Evolutionary conservation across 2,329 filamentous ascomycete species (phyloP).

Genomic region (Penicillium sp.): DNA sequence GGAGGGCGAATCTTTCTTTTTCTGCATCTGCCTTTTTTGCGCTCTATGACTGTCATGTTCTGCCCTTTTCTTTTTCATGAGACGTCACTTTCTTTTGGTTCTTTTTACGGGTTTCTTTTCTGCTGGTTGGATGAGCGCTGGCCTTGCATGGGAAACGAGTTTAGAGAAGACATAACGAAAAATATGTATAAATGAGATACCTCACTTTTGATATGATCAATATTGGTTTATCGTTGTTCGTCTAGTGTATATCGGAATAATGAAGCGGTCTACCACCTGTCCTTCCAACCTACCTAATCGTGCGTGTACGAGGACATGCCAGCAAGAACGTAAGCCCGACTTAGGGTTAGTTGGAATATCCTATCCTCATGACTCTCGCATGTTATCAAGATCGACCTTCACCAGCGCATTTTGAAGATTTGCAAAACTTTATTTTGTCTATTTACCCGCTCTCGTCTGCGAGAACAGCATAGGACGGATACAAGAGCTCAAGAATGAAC

Average conservation of each 20-base stretch:
- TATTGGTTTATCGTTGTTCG: neutral
- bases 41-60: slow-evolving; percentile 27
- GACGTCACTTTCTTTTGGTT: slow-evolving; percentile 16
- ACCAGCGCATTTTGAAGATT: slow-evolving; percentile 15
- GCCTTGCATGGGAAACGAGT: slow-evolving; percentile 28
- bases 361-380: too few species aligned
- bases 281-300: neutral
- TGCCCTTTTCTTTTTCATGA: slow-evolving; percentile 15
- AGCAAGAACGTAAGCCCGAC: too few species aligned
- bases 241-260: neutral
- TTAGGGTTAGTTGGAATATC: neutral
- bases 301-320: neutral
- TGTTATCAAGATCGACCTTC: too few species aligned
- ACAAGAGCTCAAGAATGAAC: slow-evolving; percentile 25
- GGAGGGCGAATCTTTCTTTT: slow-evolving; percentile 9
- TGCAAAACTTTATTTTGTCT: slow-evolving; percentile 28
- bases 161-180: slow-evolving; percentile 22
- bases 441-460: slow-evolving; percentile 22
- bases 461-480: slow-evolving; percentile 10
- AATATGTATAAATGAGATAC: slow-evolving; percentile 26
- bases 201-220: slow-evolving; percentile 9
- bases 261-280: neutral
- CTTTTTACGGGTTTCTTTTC: slow-evolving; percentile 24
- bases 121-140: slow-evolving; percentile 36
- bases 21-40: slow-evolving; percentile 18